These are phyloP conservation scores for Tremella yokohamensis DNA, from an alignment of 768 basidiomycete genomes.

Conservation along the genomic window DNA sequence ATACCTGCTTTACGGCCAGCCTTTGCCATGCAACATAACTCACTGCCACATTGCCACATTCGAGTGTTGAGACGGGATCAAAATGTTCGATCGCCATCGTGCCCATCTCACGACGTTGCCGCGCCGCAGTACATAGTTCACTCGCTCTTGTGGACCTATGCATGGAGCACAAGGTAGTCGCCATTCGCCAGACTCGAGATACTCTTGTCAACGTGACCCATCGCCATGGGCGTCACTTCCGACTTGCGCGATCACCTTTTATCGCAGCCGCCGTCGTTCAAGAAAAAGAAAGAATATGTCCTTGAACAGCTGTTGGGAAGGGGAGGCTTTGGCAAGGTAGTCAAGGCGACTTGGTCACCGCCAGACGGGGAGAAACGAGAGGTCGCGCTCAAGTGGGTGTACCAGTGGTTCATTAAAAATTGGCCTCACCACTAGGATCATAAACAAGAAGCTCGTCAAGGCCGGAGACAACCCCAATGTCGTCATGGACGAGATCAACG, in stretches of 20 bases:
- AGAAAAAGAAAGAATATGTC: conserved; percentile 67
- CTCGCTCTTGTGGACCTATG: too few species aligned
- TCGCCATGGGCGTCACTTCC: conserved; percentile 26
- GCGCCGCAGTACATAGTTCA: too few species aligned
- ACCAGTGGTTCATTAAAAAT: neutral
- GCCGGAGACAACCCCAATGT: conserved; percentile 67
- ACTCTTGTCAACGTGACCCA: neutral
- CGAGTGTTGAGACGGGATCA: too few species aligned
- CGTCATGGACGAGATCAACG: conserved; percentile 90
- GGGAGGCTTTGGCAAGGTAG: conserved; percentile 87
- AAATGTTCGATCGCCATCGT: too few species aligned
- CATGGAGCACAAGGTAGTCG: neutral
- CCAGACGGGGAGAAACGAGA: conserved; percentile 30
- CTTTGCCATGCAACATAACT: too few species aligned
- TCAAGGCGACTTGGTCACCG: conserved; percentile 59
- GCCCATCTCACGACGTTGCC: too few species aligned
- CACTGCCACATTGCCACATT: too few species aligned
- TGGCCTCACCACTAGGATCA: conserved; percentile 60
- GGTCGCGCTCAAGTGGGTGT: conserved; percentile 48
- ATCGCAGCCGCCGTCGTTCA: conserved; percentile 78
- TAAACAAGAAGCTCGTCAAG: conserved; percentile 88
- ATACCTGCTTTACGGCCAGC: too few species aligned
- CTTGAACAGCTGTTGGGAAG: conserved; percentile 58
- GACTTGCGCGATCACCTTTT: conserved; percentile 56
- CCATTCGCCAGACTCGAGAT: conserved; percentile 1